phyloP scores from a whole-genome alignment of 2,329 filamentous ascomycete genomes.

The Colletotrichum lindemuthianum region DNA sequence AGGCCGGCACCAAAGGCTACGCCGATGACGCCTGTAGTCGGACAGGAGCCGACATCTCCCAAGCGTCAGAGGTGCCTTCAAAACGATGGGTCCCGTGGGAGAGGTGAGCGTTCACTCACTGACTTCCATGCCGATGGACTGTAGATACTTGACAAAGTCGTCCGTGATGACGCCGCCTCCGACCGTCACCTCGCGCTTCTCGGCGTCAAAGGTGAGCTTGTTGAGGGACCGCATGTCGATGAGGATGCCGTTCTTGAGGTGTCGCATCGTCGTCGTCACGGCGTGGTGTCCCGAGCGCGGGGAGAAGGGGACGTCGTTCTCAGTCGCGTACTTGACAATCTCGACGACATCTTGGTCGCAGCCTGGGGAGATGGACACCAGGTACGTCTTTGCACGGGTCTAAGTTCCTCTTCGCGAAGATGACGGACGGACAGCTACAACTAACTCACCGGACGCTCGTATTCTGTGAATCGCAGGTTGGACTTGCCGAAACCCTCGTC shows the following conservation, averaged over 20 bases:
- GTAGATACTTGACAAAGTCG: conserved; percentile 26
- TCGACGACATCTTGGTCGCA: conserved; percentile 23
- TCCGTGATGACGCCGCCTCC: conserved; percentile 22
- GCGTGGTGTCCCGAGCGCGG: conserved; percentile 36
- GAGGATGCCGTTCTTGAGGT: conserved; percentile 36
- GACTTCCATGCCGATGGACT: conserved; percentile 28
- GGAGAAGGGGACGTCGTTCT: conserved; percentile 25
- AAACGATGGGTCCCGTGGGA: too few species aligned
- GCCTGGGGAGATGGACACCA: conserved; percentile 12
- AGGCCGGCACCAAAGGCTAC: conserved; percentile 45
- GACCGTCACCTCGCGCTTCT: conserved; percentile 26
- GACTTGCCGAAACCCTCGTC: conserved; percentile 8
- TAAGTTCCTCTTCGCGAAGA: background rate
- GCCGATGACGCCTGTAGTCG: conserved; percentile 42
- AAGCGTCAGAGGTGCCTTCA: background rate
- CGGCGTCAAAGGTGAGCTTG: conserved; percentile 32
- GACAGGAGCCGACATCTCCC: conserved; percentile 21
- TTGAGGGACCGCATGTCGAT: conserved; percentile 40
- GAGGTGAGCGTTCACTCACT: conserved; percentile 4
- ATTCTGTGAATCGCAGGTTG: conserved; percentile 26
- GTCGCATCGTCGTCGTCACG: conserved; percentile 34
- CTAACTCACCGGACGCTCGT: conserved; percentile 20
- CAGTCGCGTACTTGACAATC: conserved; percentile 26
- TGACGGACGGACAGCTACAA: accelerated
- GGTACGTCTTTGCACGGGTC: conserved; percentile 3